These are phyloP conservation scores for Rhodotorula sp. DNA, from an alignment of 1,284 basidiomycete species.

Conservation along the genomic window DNA sequence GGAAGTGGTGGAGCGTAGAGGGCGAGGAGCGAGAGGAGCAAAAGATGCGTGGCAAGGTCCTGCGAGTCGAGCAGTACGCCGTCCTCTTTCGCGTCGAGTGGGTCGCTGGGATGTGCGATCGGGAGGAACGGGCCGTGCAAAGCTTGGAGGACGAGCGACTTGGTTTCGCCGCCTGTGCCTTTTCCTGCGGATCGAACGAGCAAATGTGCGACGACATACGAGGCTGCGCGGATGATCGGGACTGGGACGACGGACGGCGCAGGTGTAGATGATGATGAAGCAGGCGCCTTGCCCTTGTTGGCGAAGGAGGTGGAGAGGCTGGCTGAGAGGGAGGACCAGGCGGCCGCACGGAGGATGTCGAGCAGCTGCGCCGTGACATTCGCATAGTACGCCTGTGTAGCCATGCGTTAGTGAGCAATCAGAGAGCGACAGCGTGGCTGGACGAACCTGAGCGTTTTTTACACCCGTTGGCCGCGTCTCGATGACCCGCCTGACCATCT, in stretches of 20 bases:
- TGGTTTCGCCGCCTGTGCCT: not conserved
- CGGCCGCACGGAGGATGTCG: constrained; percentile 52
- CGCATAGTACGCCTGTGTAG: constrained; percentile 61
- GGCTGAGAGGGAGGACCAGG: constrained; percentile 35
- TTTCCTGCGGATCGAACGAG: constrained; percentile 47
- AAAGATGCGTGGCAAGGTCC: constrained; percentile 10
- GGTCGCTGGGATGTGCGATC: not conserved
- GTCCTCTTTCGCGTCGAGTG: not conserved
- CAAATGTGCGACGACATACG: constrained; percentile 67
- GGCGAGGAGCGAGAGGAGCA: constrained; percentile 58
- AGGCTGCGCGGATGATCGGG: constrained; percentile 61
- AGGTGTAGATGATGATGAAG: constrained; percentile 7
- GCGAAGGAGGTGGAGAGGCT: not conserved
- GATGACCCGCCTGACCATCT: constrained; percentile 30
- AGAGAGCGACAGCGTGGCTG: too few species aligned
- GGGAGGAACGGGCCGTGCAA: constrained; percentile 13
- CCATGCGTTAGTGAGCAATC: too few species aligned
- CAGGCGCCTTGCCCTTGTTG: constrained; percentile 6
- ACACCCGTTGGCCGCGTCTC: not conserved
- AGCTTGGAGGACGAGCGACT: not conserved
- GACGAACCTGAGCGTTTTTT: not conserved
- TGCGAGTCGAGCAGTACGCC: not conserved
- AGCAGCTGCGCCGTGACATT: constrained; percentile 60
- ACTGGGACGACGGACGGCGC: constrained; percentile 40
- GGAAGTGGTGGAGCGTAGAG: constrained; percentile 73